These are phyloP conservation scores for Oryza glaberrima DNA, from an alignment of 176 grass and related monocot genomes.

Conservation along the genomic window DNA sequence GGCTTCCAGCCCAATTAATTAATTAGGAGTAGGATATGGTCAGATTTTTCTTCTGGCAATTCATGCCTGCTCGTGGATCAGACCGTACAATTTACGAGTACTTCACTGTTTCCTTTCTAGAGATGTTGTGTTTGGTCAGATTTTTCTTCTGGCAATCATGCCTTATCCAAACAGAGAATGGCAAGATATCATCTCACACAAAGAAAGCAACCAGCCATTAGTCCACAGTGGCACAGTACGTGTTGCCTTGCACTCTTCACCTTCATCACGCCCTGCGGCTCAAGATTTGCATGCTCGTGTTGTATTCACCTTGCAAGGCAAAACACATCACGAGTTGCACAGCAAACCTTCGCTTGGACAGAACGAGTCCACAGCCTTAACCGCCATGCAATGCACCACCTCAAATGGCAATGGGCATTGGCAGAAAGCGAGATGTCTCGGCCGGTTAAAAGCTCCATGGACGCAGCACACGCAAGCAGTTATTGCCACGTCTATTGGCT, in stretches of 20 bases:
- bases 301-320: slow-evolving; percentile 21
- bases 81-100: neutral
- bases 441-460: neutral
- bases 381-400: neutral
- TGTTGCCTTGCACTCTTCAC: slow-evolving; percentile 44
- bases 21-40: neutral
- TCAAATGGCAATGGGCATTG: neutral
- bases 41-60: neutral
- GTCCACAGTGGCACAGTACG: neutral
- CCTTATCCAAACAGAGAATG: neutral
- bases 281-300: too few species aligned
- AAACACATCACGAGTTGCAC: neutral
- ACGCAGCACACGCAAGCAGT: neutral
- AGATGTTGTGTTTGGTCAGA: neutral
- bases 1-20: neutral
- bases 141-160: too few species aligned
- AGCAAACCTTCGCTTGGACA: neutral
- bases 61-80: neutral
- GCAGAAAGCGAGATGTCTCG: neutral
- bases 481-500: neutral
- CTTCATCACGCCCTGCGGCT: slow-evolving; percentile 11
- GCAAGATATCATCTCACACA: neutral
- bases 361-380: neutral
- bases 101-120: neutral
- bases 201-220: neutral